Percentiles rank a stretch among this genome's conserved stretches.
Conservation (phyloP, 139 green algal species). For the Chlamydomonas eustigma region DNA sequence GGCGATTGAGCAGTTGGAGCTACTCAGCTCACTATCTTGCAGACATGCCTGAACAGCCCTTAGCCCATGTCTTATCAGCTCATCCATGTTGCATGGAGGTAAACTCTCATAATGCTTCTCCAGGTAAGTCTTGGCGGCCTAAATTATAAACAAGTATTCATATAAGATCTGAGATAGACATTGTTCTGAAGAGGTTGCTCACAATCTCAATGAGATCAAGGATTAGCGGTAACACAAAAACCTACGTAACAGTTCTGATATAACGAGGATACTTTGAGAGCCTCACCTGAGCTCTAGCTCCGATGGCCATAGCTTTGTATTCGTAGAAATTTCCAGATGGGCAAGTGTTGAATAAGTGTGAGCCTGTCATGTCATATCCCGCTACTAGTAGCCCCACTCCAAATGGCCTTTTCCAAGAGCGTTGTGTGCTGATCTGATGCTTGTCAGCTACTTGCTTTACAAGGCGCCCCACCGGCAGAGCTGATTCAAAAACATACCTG, state of each 20-base stretch:
- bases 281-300: conserved; percentile 86
- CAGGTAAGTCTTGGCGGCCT: conserved; percentile 95
- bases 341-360: conserved; percentile 89
- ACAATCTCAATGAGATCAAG: too few relatives aligned
- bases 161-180: neutral
- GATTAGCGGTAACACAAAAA: too few relatives aligned
- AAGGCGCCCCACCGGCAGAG: conserved; percentile 80
- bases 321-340: conserved; percentile 96
- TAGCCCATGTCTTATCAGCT: conserved; percentile 81
- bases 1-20: conserved; percentile 72
- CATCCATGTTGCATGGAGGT: conserved; percentile 58
- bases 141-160: neutral
- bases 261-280: too few relatives aligned
- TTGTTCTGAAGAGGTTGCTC: too few relatives aligned
- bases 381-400: conserved; percentile 90
- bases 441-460: conserved; percentile 91
- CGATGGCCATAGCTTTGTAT: conserved; percentile 95
- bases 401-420: conserved; percentile 92
- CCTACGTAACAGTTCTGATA: too few relatives aligned
- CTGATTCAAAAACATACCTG: conserved; percentile 91
- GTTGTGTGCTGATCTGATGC: conserved; percentile 57
- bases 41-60: conserved; percentile 45
- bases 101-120: conserved; percentile 92
- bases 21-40: conserved; percentile 81
- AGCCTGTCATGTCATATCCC: conserved; percentile 74